Evolutionary conservation across 2,329 filamentous ascomycete genomes (phyloP), one percentile per base, ranked within the genome.

Genomic region (Lasiodiplodia citricola): DNA sequence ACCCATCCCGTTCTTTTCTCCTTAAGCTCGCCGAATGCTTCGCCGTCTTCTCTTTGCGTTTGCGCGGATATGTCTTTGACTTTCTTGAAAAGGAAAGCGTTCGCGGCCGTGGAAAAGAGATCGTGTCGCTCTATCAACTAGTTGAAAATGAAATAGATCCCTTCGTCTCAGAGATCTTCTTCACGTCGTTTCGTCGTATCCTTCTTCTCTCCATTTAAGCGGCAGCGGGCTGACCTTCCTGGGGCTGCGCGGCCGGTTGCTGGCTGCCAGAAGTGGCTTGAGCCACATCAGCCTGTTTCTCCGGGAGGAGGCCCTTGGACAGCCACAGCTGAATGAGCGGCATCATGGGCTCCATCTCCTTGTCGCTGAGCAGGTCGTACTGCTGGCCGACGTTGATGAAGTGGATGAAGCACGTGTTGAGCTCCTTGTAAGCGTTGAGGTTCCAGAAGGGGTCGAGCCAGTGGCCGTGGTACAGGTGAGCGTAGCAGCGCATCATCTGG

Each of bases 331-430:
- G 94, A 73, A 98, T 92, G 73, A 98, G 83, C 31, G 93, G 93
- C 83, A 96, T 93, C 93, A 98, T 97, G 25, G 95, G 95, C 85
- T 97, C 94, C 75, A 96, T 87, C 81, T 97, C 95, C 76, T 93
- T 91, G 69, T 94, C 93, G 73, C 91, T 91, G 70, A 98, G 87
- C 83, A 98, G 75, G 16, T 81, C 80, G 70, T 94, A 90, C 76
- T 97, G 88, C 76, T 94, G 94, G 67, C 94, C 96, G 58, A 85
- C 84, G 70, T 85, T 85, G 75, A 85, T 78, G 72, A 86, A 85
- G 73, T 85, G 84, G 66, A 85, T 81, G 74, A 85, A 85, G 79
- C 83, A 85, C 7, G 84, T 85, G 77, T 85, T 86, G 67, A 85
- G 80, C 76, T 85, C 82, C 74, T 83, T 83, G 77, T 83, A 82